Base-by-base conservation (phyloP, 148 eudicot genomes). In the Rheum nobile region DNA sequence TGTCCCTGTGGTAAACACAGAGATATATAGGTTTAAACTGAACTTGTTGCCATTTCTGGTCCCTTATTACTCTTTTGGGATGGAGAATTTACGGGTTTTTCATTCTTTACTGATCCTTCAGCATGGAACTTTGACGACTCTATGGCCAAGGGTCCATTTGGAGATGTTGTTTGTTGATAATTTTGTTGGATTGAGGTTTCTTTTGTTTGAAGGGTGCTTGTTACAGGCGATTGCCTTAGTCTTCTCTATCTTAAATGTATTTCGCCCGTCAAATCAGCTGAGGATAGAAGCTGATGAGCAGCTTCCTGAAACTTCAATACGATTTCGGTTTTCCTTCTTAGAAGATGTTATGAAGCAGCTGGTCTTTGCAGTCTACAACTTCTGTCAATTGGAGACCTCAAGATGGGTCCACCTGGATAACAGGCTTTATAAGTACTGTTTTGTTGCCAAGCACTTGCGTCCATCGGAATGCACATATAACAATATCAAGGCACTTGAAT, bases 121-220 rank as follows among this genome's bases (percentile, higher is more conserved):
- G 74, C 84, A 82, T 83, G 96, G 96, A 55, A 71, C 84, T 69
- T 21, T 96, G 52, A 74, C 76, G 72, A 82, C 81, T 71, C 46
- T 77, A 19, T 92, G 89, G 86, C 95, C 95, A 75, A 79, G 68
- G 75, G 85, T 96, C 81, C 74, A 71, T 44, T 38, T 96, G 90
- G 95, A 96, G 86, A 84, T 92, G 80, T 85, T 96, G 76, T 86
- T 92, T 80, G 88, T 96, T 71, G 99, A 96, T 76, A 85, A 85
- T 75, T 55, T 79, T 70, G 78, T 71, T 75, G 99, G 97, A 42
- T 80, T 96, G 87, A 86, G 91, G 84, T 84, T 87, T 82, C 82
- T 90, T 41, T 61, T 89, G 71, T 90, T 86, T 86, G 90, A 96
- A 88, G 96, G 95, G 75, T 82, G 91, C 88, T 80, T 96, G 86